Evolutionary conservation across 2,329 filamentous ascomycete species (phyloP), one percentile per base, ranked within the genome.

Genomic region (Fusarium setosum): DNA sequence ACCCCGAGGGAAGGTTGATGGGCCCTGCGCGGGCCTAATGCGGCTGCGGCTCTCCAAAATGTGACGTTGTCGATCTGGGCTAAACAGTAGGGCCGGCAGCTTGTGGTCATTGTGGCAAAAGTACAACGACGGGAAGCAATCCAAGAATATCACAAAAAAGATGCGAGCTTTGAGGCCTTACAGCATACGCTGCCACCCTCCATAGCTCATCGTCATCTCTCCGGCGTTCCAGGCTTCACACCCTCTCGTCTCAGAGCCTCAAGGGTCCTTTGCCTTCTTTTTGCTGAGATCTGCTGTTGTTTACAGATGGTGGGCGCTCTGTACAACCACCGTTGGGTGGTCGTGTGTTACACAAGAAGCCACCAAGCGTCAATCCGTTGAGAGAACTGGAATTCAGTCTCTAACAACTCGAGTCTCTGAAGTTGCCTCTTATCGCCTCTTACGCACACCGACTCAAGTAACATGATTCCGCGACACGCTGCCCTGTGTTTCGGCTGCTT

Each of bases 231-330:
- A 41, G 31, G 12, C 50, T 47, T 56, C 64, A 68, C 64, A 67
- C 64, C 64, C 52, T 51, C 52, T 58, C 37, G 9, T 34, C 8
- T 17, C 31, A 48, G 64, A 67, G 64, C 52, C 64, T 68, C 64
- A 67, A 67, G 31, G 61, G 41, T 61, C 59, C 18, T 35, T 42
- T 38, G 13, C 9, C 35, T 54, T 29, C 42, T 42, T 20, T 20
- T 20, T 20, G 35, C 54, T 49, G 44, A 59, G 64, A 68, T 68
- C 64, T 61, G 52, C 50, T 65, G 64, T 49, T 59, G 48, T 41
- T 51, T 53, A 61, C 49, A 67, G 51, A 29, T 38, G 59, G 60
- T 64, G 58, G 21, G 44, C 45, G 45, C 37, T 40, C 32, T 57
- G 57, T 40, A 32, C 60, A 44, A 56, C 51, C 51, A 51, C 44